Evolutionary conservation across 139 green algal genomes (phyloP).

Genomic region (Ulvella scutata): DNA sequence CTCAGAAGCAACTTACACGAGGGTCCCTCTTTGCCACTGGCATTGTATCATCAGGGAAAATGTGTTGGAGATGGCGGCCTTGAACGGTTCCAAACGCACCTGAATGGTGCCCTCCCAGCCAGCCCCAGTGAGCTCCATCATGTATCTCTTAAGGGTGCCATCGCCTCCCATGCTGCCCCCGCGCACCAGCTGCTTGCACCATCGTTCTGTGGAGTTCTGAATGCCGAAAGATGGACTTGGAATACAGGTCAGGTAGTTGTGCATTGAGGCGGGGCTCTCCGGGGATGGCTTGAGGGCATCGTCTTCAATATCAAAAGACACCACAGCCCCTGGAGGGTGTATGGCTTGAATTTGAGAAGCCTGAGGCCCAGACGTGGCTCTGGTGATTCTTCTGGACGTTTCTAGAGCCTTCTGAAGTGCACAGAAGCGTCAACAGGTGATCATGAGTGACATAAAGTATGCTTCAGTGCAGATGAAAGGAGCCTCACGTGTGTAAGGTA

Average conservation of each 20-base stretch:
- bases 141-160: neutral
- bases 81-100: neutral
- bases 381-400: neutral
- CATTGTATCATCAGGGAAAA: no score
- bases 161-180: neutral
- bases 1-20: no score
- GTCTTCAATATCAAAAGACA: neutral
- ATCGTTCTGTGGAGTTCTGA: neutral
- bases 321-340: neutral
- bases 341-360: neutral
- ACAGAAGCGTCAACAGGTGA: no score
- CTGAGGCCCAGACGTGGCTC: neutral
- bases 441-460: no score
- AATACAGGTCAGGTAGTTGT: neutral
- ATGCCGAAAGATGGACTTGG: neutral
- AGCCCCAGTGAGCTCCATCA: neutral
- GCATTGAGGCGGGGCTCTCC: neutral
- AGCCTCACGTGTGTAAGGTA: no score
- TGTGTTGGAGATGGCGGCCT: neutral
- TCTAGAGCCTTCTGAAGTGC: neutral
- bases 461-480: no score
- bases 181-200: neutral
- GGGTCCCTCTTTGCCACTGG: no score
- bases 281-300: neutral
- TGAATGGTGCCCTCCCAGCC: neutral